These are phyloP conservation scores for Pichia kudriavzevii DNA, from an alignment of 1,139 yeast genomes.

Conservation along the genomic window DNA sequence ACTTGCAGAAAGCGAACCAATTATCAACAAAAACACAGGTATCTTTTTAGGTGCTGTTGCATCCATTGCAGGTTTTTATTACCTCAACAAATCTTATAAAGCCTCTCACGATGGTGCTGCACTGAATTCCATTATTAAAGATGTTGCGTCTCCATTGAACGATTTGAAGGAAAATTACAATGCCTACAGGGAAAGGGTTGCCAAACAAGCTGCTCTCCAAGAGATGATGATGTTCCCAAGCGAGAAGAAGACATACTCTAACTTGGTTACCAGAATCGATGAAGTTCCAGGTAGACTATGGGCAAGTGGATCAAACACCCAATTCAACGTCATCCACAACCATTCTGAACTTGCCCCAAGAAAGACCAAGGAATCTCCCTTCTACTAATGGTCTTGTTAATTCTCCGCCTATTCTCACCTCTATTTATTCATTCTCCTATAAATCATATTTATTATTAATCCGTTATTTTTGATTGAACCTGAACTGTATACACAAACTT, in stretches of 20 bases:
- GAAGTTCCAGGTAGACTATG: constrained; percentile 27
- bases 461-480: too few species aligned
- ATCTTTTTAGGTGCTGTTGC: constrained; percentile 17
- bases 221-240: constrained; percentile 20
- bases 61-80: constrained; percentile 17
- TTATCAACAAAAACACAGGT: constrained; percentile 23
- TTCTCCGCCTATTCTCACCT: background rate
- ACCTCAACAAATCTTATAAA: constrained; percentile 21
- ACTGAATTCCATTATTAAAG: constrained; percentile 16
- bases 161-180: constrained; percentile 19
- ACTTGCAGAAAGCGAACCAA: constrained; percentile 23
- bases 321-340: constrained; percentile 23
- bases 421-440: constrained; percentile 1
- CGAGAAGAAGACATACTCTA: constrained; percentile 17
- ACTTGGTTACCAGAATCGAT: constrained; percentile 21
- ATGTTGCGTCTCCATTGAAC: constrained; percentile 13
- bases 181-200: constrained; percentile 23
- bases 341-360: constrained; percentile 26
- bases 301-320: constrained; percentile 22
- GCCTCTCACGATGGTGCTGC: constrained; percentile 23
- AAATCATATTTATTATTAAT: constrained; percentile 5
- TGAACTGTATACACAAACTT: too few species aligned
- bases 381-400: constrained; percentile 7
- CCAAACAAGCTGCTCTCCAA: constrained; percentile 18
- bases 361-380: constrained; percentile 24